Percentiles rank a stretch among this genome's conserved stretches.
Conservation (phyloP, 2,329 filamentous ascomycete species). For the Colletotrichum cordylinicola region DNA sequence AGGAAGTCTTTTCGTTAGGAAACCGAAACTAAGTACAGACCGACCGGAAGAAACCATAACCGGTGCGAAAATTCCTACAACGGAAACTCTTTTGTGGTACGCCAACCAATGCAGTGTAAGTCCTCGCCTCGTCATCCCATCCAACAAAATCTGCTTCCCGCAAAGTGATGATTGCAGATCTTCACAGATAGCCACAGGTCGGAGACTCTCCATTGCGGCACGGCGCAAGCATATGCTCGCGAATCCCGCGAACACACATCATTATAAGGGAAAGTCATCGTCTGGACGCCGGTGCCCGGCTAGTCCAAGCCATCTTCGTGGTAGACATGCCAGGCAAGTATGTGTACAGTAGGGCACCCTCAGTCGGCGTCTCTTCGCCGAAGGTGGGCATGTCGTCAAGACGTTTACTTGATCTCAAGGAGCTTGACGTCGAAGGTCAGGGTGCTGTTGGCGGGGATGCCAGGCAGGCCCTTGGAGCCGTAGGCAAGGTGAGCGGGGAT, state of each 20-base stretch:
- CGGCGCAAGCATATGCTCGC: constrained; percentile 34
- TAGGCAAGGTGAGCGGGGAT: constrained; percentile 90
- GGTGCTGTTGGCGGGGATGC: constrained; percentile 90
- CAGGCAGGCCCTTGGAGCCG: constrained; percentile 81
- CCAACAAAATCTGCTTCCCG: constrained; percentile 43
- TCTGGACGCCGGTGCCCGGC: constrained; percentile 5
- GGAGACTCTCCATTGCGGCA: constrained; percentile 49
- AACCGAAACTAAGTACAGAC: constrained; percentile 19
- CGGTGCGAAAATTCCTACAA: constrained; percentile 20
- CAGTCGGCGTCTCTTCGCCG: constrained; percentile 12
- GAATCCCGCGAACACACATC: constrained; percentile 18
- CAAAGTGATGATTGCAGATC: constrained; percentile 37
- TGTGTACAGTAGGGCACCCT: constrained; percentile 14
- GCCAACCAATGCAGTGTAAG: constrained; percentile 57
- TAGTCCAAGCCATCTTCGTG: constrained; percentile 4
- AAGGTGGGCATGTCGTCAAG: neutral
- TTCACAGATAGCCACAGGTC: constrained; percentile 51
- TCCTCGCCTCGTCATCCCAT: constrained; percentile 56
- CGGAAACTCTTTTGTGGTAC: constrained; percentile 45
- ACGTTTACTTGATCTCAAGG: constrained; percentile 77
- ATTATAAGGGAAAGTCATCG: constrained; percentile 22
- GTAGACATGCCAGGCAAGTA: neutral
- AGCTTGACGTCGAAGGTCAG: constrained; percentile 92
- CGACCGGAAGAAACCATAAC: constrained; percentile 22
- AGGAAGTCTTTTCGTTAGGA: constrained; percentile 10